Base-by-base conservation (phyloP, 1,284 basidiomycete genomes). In the Boletus smithii region DNA sequence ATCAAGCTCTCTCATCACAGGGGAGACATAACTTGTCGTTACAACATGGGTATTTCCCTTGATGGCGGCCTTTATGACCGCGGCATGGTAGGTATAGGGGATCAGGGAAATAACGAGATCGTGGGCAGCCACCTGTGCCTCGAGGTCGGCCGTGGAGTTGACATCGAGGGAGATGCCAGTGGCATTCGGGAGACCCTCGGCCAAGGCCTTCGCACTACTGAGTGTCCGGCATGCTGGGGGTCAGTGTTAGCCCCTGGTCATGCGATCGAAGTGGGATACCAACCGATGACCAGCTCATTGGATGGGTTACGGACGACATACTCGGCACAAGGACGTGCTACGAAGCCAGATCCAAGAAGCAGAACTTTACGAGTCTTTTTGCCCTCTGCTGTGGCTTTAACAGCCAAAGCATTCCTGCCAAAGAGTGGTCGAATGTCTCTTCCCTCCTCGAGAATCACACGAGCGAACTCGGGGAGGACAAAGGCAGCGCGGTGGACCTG, bases 31-130 rank as follows among this genome's bases (percentile, higher is more conserved):
- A 57, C 88, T 91, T 35, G 97, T 99, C 42, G 97, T 99, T 57
- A 99, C 92, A 46, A 98, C 95, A 69, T 97, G 78, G 37, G 88
- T 92, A 76, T 94, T 95, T 66, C 85, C 83, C 74, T 93, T 92
- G 76, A 97, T 94, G 31, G 95, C 95, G 13, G 93, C 90, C 71
- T 91, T 86, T 75, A 99, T 95, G 62, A 99, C 93, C 31, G 77
- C 75, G 14, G 85, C 85, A 69, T 99, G 95, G 76, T 88, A 79
- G 49, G 85, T 94, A 78, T 98, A 99, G 8, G 97, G 97, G 56
- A 99, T 94, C 64, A 99, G 83, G 29, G 92, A 97, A 64, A 99
- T 90, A 66, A 99, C 93, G 50, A 98, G 79, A 70, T 99, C 93
- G 69, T 93, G 85, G 43, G 81, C 85, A 37, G 88, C 88, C 53